A percentile compares a stretch with the other conserved stretches of the same genome.
Conservation (phyloP, 2,329 filamentous ascomycete genomes). For the Penicillium sp. region DNA sequence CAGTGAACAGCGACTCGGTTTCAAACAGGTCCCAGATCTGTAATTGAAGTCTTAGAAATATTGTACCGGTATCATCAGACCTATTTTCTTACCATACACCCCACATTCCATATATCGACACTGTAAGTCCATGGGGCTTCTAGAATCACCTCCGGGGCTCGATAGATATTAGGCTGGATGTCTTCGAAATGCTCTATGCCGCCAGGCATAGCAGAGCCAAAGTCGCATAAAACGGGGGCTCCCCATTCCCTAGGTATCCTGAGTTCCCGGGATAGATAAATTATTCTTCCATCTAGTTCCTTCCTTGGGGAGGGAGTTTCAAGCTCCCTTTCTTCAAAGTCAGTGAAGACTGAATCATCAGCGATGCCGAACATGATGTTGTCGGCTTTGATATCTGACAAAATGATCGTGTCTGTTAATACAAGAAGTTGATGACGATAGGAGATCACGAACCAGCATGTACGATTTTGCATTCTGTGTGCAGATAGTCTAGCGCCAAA, state of each 20-base stretch:
- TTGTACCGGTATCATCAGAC: conserved; percentile 6
- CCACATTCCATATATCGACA: conserved; percentile 55
- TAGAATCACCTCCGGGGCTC: conserved; percentile 49
- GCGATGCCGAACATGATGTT: conserved; percentile 48
- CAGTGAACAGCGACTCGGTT: conserved; percentile 45
- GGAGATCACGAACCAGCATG: neutral
- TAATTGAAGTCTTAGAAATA: conserved; percentile 6
- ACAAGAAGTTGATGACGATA: too few species aligned
- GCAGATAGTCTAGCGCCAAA: neutral
- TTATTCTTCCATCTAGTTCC: conserved; percentile 37
- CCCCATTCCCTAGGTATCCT: conserved; percentile 33
- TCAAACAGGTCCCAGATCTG: conserved; percentile 54
- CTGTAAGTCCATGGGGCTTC: conserved; percentile 46
- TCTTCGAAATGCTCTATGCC: conserved; percentile 31
- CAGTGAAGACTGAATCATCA: conserved; percentile 42
- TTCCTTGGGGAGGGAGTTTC: conserved; percentile 45
- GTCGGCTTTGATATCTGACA: conserved; percentile 46
- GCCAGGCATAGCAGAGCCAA: conserved; percentile 47
- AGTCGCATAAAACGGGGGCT: conserved; percentile 48
- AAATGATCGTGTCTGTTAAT: too few species aligned
- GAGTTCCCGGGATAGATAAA: conserved; percentile 47
- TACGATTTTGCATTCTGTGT: neutral
- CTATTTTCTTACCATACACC: conserved; percentile 47
- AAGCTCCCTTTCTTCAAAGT: conserved; percentile 45
- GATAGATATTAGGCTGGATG: conserved; percentile 36